A percentile compares a stretch with the other conserved stretches of the same genome.
Evolutionary conservation across 1,139 yeast species (phyloP).

Genomic region (Pichia cactophila): DNA sequence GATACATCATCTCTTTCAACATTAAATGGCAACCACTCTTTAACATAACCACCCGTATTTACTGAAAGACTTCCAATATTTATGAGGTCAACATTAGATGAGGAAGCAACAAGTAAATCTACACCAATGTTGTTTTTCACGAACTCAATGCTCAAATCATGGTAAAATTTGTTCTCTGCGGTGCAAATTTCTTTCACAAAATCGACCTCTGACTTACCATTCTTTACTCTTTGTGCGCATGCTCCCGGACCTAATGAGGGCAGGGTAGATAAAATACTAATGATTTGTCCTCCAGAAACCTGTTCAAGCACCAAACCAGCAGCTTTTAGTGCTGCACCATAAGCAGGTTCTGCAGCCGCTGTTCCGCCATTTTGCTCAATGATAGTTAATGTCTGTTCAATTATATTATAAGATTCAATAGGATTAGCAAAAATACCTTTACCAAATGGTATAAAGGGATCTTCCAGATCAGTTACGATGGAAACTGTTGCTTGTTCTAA

Average conservation of each 20-base stretch:
- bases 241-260: slow-evolving; percentile 86
- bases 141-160: slow-evolving; percentile 51
- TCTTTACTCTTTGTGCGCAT: slow-evolving; percentile 44
- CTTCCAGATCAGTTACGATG: slow-evolving; percentile 65
- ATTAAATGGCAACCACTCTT: slow-evolving; percentile 61
- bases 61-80: slow-evolving; percentile 62
- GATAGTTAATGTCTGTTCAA: slow-evolving; percentile 60
- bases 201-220: slow-evolving; percentile 37
- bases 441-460: slow-evolving; percentile 74
- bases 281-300: slow-evolving; percentile 76
- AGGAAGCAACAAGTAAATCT: slow-evolving; percentile 67
- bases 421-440: slow-evolving; percentile 82
- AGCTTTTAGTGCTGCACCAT: slow-evolving; percentile 70
- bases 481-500: slow-evolving; percentile 48
- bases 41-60: slow-evolving; percentile 65
- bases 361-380: slow-evolving; percentile 45
- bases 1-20: slow-evolving; percentile 64
- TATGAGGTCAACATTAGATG: slow-evolving; percentile 59
- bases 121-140: slow-evolving; percentile 60
- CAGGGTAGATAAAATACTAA: slow-evolving; percentile 56
- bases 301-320: slow-evolving; percentile 58
- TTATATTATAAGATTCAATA: slow-evolving; percentile 49
- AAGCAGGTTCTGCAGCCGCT: slow-evolving; percentile 62
- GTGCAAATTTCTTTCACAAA: slow-evolving; percentile 49
- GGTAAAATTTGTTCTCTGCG: slow-evolving; percentile 59